Percentiles rank a stretch among this genome's conserved stretches.
phyloP scores from a whole-genome alignment of 148 eudicot species.

The Limonium bicolor region DNA sequence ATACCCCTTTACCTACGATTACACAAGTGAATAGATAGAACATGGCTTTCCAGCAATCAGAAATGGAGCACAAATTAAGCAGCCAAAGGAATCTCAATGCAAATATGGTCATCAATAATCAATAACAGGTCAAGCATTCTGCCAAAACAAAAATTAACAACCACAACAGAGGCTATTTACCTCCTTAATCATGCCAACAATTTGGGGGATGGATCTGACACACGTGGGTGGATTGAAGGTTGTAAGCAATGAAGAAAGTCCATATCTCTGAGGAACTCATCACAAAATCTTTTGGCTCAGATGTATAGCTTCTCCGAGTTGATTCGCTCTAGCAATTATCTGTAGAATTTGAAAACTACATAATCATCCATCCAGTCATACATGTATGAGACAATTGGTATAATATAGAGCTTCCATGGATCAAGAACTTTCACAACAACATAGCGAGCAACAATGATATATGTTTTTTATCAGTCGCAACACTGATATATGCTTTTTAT shows the following conservation, averaged over 20 bases:
- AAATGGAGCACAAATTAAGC: too few species aligned
- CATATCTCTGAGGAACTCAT: constrained; percentile 85
- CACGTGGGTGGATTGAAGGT: constrained; percentile 86
- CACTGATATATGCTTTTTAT: too few species aligned
- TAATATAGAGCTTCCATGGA: constrained; percentile 3
- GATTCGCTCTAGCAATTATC: constrained; percentile 95
- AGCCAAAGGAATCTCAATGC: too few species aligned
- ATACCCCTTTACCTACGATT: too few species aligned
- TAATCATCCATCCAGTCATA: constrained; percentile 70
- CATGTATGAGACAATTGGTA: constrained; percentile 40
- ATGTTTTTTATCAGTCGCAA: too few species aligned
- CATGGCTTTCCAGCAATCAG: too few species aligned
- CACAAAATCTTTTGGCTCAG: constrained; percentile 84
- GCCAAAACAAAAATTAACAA: not conserved
- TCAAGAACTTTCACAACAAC: not conserved
- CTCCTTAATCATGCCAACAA: constrained; percentile 88
- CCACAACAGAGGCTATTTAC: too few species aligned
- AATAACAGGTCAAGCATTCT: too few species aligned
- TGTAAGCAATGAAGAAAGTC: constrained; percentile 60
- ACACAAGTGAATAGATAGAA: too few species aligned
- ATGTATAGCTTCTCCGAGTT: constrained; percentile 68
- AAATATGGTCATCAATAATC: too few species aligned
- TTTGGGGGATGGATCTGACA: constrained; percentile 91
- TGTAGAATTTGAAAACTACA: constrained; percentile 71
- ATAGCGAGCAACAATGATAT: too few species aligned